phyloP scores from a whole-genome alignment of 2,329 filamentous ascomycete genomes.

The Monilinia fructicola region DNA sequence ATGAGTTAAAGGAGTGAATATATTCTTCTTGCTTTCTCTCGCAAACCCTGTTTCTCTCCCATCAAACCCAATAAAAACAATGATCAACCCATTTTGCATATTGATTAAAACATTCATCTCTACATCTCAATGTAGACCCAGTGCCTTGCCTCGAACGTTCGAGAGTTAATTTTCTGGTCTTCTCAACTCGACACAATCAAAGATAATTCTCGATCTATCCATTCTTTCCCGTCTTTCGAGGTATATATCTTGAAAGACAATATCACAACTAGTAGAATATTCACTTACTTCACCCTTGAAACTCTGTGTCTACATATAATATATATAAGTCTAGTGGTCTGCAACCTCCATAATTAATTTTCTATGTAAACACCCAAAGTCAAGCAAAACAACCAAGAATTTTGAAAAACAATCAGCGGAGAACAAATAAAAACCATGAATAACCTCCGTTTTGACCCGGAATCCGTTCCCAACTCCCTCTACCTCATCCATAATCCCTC shows the following conservation, averaged over 20 bases:
- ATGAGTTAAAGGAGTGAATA: no score
- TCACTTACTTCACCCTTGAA: not conserved
- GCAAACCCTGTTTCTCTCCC: no score
- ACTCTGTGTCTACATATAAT: not conserved
- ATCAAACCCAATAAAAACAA: not conserved
- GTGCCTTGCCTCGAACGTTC: not conserved
- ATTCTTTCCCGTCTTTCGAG: not conserved
- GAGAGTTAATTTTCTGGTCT: not conserved
- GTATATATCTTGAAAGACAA: no score
- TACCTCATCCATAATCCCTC: constrained; percentile 8
- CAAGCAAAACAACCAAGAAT: not conserved
- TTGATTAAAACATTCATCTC: not conserved
- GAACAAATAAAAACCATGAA: not conserved
- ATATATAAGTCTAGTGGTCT: not conserved
- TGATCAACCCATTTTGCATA: not conserved
- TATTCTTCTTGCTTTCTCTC: no score
- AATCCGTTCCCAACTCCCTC: not conserved
- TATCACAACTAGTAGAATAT: not conserved
- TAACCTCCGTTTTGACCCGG: not conserved
- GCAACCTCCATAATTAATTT: not conserved
- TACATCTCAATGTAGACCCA: not conserved
- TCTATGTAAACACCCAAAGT: not conserved
- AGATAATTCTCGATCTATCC: not conserved
- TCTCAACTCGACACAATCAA: not conserved
- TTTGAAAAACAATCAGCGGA: no score